Evolutionary conservation across 768 basidiomycete genomes (phyloP).

Genomic region (Pisolithus sp.): DNA sequence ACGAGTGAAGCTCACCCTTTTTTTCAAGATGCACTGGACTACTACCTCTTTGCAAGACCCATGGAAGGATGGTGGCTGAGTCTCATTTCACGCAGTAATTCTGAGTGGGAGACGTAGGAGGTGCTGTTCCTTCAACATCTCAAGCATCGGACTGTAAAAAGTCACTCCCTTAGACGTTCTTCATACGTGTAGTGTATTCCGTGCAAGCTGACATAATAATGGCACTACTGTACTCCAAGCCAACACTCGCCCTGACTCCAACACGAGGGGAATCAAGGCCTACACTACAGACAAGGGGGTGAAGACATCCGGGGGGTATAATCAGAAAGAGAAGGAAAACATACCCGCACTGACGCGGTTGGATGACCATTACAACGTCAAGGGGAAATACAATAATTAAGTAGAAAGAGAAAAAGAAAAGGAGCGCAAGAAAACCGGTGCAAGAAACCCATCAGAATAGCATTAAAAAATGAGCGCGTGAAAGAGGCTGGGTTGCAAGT

Average conservation of each 20-base stretch:
- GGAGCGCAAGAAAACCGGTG: conserved; percentile 2
- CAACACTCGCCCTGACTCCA: conserved; percentile 1
- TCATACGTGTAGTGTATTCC: conserved; percentile 7
- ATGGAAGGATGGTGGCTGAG: too few relatives aligned
- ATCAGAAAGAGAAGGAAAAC: background rate
- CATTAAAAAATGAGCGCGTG: background rate
- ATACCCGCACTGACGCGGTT: conserved; percentile 10
- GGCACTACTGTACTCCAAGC: conserved; percentile 13
- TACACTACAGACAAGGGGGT: conserved; percentile 17
- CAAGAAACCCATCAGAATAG: conserved; percentile 7
- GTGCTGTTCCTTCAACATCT: too few relatives aligned
- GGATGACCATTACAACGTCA: conserved; percentile 18
- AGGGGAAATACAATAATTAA: conserved; percentile 14
- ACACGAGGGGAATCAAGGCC: conserved; percentile 7
- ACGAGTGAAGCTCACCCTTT: conserved; percentile 31
- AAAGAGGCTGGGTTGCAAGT: background rate
- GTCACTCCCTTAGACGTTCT: background rate
- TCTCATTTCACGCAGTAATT: too few relatives aligned
- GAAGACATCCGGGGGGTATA: conserved; percentile 9
- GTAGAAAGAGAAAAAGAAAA: background rate
- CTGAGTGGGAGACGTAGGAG: too few relatives aligned
- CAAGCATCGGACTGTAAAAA: too few relatives aligned
- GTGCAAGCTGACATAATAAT: conserved; percentile 14
- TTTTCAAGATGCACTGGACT: too few relatives aligned
- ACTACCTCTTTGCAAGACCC: too few relatives aligned